These are phyloP conservation scores for Volvox carteri DNA, from an alignment of 163 green algal species.

Conservation along the genomic window DNA sequence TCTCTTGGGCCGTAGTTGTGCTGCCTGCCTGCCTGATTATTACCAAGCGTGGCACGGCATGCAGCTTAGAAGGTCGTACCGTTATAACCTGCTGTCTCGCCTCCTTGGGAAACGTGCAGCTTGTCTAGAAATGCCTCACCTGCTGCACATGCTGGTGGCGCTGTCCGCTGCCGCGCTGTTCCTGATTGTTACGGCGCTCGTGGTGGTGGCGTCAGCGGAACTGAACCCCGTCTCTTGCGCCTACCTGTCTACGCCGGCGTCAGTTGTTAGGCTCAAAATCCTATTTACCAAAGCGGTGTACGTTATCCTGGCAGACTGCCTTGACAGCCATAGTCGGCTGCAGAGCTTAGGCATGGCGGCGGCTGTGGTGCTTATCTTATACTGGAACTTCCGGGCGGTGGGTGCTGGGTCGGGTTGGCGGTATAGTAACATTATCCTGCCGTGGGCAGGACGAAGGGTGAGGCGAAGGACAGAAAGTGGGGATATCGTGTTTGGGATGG, in stretches of 20 bases:
- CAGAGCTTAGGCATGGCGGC: not conserved
- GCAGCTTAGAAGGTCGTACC: too few relatives aligned
- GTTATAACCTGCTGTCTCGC: too few relatives aligned
- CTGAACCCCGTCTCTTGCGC: conserved; percentile 56
- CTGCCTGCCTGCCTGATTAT: too few relatives aligned
- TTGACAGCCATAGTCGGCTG: not conserved
- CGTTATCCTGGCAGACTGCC: not conserved
- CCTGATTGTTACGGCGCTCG: conserved; percentile 43
- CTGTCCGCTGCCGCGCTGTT: conserved; percentile 50
- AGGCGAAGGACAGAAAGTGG: too few relatives aligned
- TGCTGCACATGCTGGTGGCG: conserved; percentile 62
- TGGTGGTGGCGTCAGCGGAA: conserved; percentile 59
- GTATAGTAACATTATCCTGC: too few relatives aligned
- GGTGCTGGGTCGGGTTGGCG: too few relatives aligned
- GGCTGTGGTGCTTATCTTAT: not conserved
- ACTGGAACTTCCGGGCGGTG: conserved; percentile 27
- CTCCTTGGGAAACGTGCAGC: conserved; percentile 52
- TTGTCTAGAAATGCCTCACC: conserved; percentile 59
- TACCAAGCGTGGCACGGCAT: too few relatives aligned
- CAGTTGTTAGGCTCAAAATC: conserved; percentile 45
- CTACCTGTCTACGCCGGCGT: conserved; percentile 24
- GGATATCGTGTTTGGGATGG: too few relatives aligned
- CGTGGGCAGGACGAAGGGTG: too few relatives aligned
- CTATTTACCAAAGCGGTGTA: conserved; percentile 54
- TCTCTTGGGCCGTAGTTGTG: too few relatives aligned